A percentile compares a stretch with the other conserved stretches of the same genome.
Conservation (phyloP, 2,329 filamentous ascomycete genomes). For the Cladosporium sp. region DNA sequence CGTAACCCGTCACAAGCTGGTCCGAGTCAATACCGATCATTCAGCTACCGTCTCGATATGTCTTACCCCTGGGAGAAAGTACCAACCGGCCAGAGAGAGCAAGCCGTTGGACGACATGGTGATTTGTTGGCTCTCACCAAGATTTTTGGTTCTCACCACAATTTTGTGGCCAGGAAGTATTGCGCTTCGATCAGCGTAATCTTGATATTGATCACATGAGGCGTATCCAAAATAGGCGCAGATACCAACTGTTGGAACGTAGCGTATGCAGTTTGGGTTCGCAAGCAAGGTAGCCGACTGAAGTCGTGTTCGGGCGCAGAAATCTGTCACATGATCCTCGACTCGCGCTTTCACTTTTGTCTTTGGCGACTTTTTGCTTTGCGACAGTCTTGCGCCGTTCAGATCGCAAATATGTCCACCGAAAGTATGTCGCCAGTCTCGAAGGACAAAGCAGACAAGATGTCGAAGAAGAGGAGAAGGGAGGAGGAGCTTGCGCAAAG, state of each 20-base stretch:
- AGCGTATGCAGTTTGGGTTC: neutral
- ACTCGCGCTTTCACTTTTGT: slow-evolving; percentile 9
- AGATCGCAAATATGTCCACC: slow-evolving; percentile 8
- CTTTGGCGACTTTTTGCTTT: slow-evolving; percentile 13
- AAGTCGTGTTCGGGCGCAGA: slow-evolving; percentile 15
- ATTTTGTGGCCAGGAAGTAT: no score
- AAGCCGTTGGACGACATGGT: slow-evolving; percentile 40
- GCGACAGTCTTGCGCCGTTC: slow-evolving; percentile 11
- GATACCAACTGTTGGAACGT: neutral
- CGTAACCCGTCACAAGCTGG: slow-evolving; percentile 67
- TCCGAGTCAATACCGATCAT: neutral
- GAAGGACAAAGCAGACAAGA: slow-evolving; percentile 13
- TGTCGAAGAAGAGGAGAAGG: slow-evolving; percentile 24
- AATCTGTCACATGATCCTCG: slow-evolving; percentile 9
- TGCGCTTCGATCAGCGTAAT: no score
- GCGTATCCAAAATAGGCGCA: neutral
- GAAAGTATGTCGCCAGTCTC: slow-evolving; percentile 4
- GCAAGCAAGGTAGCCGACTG: neutral
- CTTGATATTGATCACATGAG: neutral
- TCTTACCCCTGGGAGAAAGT: slow-evolving; percentile 57
- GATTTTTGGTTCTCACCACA: no score
- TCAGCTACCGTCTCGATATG: neutral
- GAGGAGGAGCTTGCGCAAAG: slow-evolving; percentile 5
- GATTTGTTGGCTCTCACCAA: neutral
- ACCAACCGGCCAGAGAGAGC: slow-evolving; percentile 57